Evolutionary conservation across 2,329 filamentous ascomycete species (phyloP), one percentile per base, ranked within the genome.

Genomic region (Aspergillus unguis): DNA sequence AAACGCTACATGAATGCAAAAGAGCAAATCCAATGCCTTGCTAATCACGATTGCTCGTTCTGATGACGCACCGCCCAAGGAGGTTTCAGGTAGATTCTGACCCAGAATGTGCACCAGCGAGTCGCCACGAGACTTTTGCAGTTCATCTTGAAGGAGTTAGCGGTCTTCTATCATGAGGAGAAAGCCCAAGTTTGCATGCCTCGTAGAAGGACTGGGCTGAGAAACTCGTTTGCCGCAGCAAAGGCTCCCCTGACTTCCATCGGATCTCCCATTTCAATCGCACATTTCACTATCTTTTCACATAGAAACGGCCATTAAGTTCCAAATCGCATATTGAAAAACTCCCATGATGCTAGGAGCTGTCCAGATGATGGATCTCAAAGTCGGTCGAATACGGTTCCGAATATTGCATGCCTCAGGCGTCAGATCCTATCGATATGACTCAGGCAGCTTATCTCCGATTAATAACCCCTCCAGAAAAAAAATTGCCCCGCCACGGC

Each of bases 131-230:
- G 57, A 62, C 45, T 68, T 71, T 52, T 70, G 65, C 43, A 73
- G 65, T 61, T 73, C 66, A 58, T 72, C 72, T 75, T 65, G n/a
- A 45, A 8, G 33, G 26, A 40, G 64, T 72, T 63, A 73, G 71
- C 63, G 56, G 56, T 38, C 25, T 36, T 44, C 48, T 49, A 32
- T 53, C 36, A 5, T 32, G 45, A 17, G 27, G 17, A 52, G 26
- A 3, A 25, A 46, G 51, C 45, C 58, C 51, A 60, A 44, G 58
- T 56, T 52, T 56, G 58, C 71, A 58, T 73, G 68, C 72, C 72
- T 74, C 68, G 64, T 58, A 71, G 64, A 53, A 75, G 62, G 37
- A 73, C 70, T 29, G 72, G 71, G 48, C 58, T 63, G 40, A 75
- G 57, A 55, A 74, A 75, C 25, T 60, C 58, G 49, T 62, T 61